phyloP scores from a whole-genome alignment of 768 basidiomycete species.

The Tricholoma matsutake region DNA sequence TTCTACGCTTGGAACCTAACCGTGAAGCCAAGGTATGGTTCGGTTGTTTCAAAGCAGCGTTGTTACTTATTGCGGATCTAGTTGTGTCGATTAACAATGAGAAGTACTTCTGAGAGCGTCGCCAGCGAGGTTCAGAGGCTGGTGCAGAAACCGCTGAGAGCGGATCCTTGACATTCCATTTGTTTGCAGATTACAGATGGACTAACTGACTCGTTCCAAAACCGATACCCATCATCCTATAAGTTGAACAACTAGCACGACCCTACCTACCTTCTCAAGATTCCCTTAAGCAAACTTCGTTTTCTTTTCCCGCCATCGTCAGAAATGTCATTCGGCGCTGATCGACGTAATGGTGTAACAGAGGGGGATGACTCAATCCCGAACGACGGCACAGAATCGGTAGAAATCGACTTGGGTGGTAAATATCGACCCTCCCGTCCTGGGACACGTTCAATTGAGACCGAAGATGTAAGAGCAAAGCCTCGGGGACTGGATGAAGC shows the following conservation, averaged over 20 bases:
- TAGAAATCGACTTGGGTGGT: slow-evolving; percentile 52
- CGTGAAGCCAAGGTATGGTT: slow-evolving; percentile 82
- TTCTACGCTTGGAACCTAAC: slow-evolving; percentile 92
- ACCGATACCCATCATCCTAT: not conserved
- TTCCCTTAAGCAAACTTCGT: slow-evolving; percentile 40
- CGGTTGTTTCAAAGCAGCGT: not conserved
- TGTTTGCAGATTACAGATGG: not conserved
- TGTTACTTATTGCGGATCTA: slow-evolving; percentile 26
- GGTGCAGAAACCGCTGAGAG: slow-evolving; percentile 43
- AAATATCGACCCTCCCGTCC: slow-evolving; percentile 22
- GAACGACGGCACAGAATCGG: slow-evolving; percentile 48
- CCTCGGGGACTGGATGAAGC: slow-evolving; percentile 15
- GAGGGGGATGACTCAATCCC: slow-evolving; percentile 14
- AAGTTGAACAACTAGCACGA: not conserved
- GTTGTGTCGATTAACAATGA: slow-evolving; percentile 90
- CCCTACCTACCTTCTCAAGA: slow-evolving; percentile 35
- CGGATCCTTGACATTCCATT: slow-evolving; percentile 11
- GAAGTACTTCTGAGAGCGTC: slow-evolving; percentile 93
- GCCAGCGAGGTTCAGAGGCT: slow-evolving; percentile 65
- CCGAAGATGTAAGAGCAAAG: slow-evolving; percentile 14
- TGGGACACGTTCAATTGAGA: slow-evolving; percentile 17
- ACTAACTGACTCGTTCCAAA: not conserved
- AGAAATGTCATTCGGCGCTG: slow-evolving; percentile 24
- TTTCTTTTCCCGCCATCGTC: slow-evolving; percentile 41
- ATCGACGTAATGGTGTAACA: slow-evolving; percentile 14